Evolutionary conservation across 1,284 basidiomycete species (phyloP), one percentile per base, ranked within the genome.

Genomic region (Naganishia cerealis): DNA sequence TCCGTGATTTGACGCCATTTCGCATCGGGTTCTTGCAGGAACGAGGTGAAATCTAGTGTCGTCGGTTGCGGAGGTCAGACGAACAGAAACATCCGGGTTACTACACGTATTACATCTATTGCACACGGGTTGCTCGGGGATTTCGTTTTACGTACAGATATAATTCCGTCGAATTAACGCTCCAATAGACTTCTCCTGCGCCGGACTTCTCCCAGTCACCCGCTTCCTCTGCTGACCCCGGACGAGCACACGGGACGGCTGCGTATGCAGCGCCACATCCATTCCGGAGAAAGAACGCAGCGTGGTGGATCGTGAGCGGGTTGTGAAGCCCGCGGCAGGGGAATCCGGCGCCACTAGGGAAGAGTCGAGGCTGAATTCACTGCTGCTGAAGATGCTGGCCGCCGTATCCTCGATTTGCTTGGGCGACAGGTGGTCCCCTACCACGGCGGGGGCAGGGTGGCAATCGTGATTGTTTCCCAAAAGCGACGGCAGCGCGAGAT

Each of bases 11-110:
- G 75, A 58, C 79, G 89, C 96, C 96, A 99, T 79, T 99, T 99
- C 1, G 93, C 93, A 78, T 98, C 94, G 0, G 96, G 96, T 76
- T 99, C 96, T 80, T 99, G 96, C 50, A 99, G 81, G 24, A 99
- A 83, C 0, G 94, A 96, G 0, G 94, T 95, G 78, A 99, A 99
- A 80, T 99, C 79, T 80, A 65, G 2, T 18, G 7, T 24, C 46
- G 7, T 24, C 6, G 29, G 6, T 33, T 33, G 6, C 4, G 38
- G 15, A 43, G 40, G 16, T 38, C 38, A 16, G 38, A 24, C 29
- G 29, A 33, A 6, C 29, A 33, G 29, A 33, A 33, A 33, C 6
- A 33, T 33, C 29, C 29, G 29, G 29, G 29, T 6, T 6, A 33
- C 29, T 33, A 33, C 29, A 33, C 29, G 6, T 33, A 33, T 50